Evolutionary conservation across 2,329 filamentous ascomycete species (phyloP), one percentile per base, ranked within the genome.

Genomic region (Xenoacremonium recifei): DNA sequence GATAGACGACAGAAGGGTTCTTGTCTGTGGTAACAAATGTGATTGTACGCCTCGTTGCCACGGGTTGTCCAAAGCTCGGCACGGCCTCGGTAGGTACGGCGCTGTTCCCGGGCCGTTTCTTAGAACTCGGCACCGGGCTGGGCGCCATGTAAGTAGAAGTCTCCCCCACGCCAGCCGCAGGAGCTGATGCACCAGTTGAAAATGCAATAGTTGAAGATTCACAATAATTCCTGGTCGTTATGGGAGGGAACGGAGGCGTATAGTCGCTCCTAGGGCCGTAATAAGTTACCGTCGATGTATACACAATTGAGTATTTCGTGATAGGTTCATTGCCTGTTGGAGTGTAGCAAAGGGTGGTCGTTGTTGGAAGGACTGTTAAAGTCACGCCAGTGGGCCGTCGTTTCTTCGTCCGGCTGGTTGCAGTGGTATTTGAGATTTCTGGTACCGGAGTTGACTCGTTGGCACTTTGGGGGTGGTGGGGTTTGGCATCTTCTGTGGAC

Each of bases 11-110:
- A 7, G 71, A 67, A 0, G 76, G 76, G 41, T 79, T 79, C 54
- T 77, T 79, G 54, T 77, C 75, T 3, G 75, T 77, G 3, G 74
- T 77, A 37, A 73, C 55, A 35, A 76, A 70, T 4, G 69, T 73
- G 35, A 74, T 50, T 5, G 68, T 69, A 19, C 52, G 17, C 36
- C 51, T 44, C 35, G 39, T 40, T 25, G 35, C 39, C 19, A 27
- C 23, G 13, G 9, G 23, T 9, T 9, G 23, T 27, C 9, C 23
- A 27, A 27, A 13, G 23, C 23, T 9, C 9, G 9, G 23, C 9
- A 9, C 9, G 13, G 23, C 23, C 23, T 13, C 13, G 9, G 23
- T 27, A 9, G 23, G 23, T 27, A 13, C 9, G 9, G 9, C 13
- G 23, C 23, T 9, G 9, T 27, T 27, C 23, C 23, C 9, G 13